Percentiles rank a stretch among this genome's conserved stretches.
Conservation (phyloP, 2,329 filamentous ascomycete genomes). For the Pyrenochaeta sp. region DNA sequence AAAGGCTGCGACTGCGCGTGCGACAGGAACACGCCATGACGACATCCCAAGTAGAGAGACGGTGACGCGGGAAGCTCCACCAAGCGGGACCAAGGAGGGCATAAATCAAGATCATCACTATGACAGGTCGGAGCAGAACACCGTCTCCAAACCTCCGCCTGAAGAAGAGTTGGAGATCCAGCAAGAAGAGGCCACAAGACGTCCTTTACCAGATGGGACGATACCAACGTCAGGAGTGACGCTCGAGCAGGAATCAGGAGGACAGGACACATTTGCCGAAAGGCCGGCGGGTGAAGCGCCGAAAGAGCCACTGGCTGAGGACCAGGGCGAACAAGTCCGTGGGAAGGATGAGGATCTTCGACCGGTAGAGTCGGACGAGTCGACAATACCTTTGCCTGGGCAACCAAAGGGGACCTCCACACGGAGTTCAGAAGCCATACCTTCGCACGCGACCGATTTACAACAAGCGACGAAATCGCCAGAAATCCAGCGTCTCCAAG, state of each 20-base stretch:
- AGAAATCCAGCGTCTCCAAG: constrained; percentile 32
- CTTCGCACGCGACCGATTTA: constrained; percentile 57
- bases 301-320: constrained; percentile 45
- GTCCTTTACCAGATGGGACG: constrained; percentile 59
- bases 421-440: constrained; percentile 62
- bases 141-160: constrained; percentile 46
- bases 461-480: constrained; percentile 38
- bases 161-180: constrained; percentile 52
- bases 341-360: constrained; percentile 38
- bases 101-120: constrained; percentile 62
- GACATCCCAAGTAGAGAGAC: constrained; percentile 41
- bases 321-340: constrained; percentile 21
- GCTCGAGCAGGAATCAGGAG: constrained; percentile 34
- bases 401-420: constrained; percentile 42
- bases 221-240: constrained; percentile 52
- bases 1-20: constrained; percentile 28
- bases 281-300: constrained; percentile 43
- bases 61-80: constrained; percentile 25
- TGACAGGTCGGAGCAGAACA: constrained; percentile 52
- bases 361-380: constrained; percentile 48
- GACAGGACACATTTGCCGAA: constrained; percentile 45
- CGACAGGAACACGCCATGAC: constrained; percentile 25
- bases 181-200: constrained; percentile 55
- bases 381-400: constrained; percentile 52
- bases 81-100: constrained; percentile 43